Evolutionary conservation across 2,329 filamentous ascomycete species (phyloP), one percentile per base, ranked within the genome.

Genomic region (Calonectria crousiana): DNA sequence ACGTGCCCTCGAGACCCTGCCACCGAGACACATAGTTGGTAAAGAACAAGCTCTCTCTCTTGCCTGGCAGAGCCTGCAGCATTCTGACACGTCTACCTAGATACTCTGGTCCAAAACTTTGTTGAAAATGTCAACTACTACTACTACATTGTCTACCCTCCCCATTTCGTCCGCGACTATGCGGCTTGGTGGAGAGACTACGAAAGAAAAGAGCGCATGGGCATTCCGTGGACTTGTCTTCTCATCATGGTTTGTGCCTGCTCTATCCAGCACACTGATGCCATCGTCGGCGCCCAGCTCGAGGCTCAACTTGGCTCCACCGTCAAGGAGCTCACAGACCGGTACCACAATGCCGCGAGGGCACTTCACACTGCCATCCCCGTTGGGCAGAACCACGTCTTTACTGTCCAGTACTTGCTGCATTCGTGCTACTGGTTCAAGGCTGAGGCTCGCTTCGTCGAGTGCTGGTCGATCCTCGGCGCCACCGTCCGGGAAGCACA

Each of bases 391-490:
- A 82, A 78, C 53, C 82, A 84, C 62, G 41, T 85, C 3, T 76
- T 78, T 65, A 84, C 81, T n/a, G 79, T 86, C 10, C 84, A 86
- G 74, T 79, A 82, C 41, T 72, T 85, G 13, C 73, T 86, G 23
- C 83, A 85, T 69, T 85, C 83, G 2, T 84, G 82, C 74, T 85
- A 82, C 70, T 86, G 84, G 84, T 84, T 82, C 75, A 85, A 84
- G 70, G 81, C 82, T 1, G 83, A 85, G 62, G 82, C 81, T 41
- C 81, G 81, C 4, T 85, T 85, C 38, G 75, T 84, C 20, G 84
- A 86, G 74, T 83, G 78, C 70, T 85, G 84, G 84, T 83, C 85
- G 70, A 81, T 84, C 11, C 75, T 86, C 16, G 82, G 81, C 66
- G 72, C 80, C 34, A 84, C 84, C 6, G 81, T 86, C 51, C 77